These are phyloP conservation scores for Fusarium palustre DNA, from an alignment of 2,329 filamentous ascomycete species.

Conservation along the genomic window DNA sequence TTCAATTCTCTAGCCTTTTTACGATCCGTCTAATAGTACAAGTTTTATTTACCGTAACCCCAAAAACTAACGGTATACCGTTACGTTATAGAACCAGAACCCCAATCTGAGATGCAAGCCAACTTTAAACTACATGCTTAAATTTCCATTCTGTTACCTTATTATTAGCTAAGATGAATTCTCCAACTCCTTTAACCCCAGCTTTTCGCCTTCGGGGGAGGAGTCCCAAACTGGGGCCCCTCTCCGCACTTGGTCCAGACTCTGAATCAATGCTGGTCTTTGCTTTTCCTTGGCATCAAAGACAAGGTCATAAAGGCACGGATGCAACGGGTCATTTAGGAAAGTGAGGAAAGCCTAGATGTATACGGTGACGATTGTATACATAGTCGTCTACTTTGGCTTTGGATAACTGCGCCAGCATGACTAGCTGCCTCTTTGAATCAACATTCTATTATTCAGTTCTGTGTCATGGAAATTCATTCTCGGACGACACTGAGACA, in stretches of 20 bases:
- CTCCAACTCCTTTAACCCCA: conserved; percentile 24
- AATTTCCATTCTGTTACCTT: conserved; percentile 37
- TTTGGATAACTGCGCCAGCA: neutral
- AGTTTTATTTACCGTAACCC: neutral
- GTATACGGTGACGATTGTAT: neutral
- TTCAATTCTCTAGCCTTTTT: neutral
- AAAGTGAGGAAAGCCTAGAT: neutral
- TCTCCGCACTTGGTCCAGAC: conserved; percentile 18
- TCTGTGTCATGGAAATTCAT: conserved; percentile 24
- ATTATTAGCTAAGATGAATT: conserved; percentile 40
- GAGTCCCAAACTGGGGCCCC: conserved; percentile 4
- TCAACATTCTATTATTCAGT: neutral
- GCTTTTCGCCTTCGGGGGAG: neutral
- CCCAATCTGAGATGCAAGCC: conserved; percentile 10
- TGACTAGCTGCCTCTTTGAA: conserved; percentile 13
- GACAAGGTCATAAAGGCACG: neutral
- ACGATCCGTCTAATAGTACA: neutral
- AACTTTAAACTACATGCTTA: conserved; percentile 29
- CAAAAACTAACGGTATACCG: conserved; percentile 7
- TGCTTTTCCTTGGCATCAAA: conserved; percentile 15
- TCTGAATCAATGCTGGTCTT: neutral
- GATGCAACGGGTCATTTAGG: conserved; percentile 3
- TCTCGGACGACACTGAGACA: conserved; percentile 17
- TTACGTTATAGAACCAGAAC: conserved; percentile 1
- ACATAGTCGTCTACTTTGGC: neutral